Evolutionary conservation across 1,139 yeast species (phyloP), one percentile per base, ranked within the genome.

Genomic region (Candida sp.): DNA sequence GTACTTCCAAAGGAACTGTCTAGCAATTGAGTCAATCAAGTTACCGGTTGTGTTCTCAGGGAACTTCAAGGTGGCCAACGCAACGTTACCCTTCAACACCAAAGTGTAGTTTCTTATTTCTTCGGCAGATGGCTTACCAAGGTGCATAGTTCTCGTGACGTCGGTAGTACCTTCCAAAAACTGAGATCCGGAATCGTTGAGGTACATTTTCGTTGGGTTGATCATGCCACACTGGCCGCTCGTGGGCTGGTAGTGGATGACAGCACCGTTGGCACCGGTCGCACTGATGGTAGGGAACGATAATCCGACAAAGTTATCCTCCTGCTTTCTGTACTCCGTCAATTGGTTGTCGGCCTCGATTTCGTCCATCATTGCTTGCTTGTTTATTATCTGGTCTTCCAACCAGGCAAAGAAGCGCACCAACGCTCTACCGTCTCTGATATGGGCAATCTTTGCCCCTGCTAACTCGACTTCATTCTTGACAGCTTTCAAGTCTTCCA

Each of bases 81-180:
- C 89, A 56, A 96, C 77, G 62, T 93, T 91, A 7, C 99, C 99
- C 74, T 94, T 93, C 60, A 96, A 81, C 2, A 96, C 99, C 45
- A 89, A 73, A 0, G 99, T 94, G 69, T 91, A 94, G 54, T 91
- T 88, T 51, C 78, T 78, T 40, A 78, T 78, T 66, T 94, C 92
- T 50, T 87, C 91, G 4, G 68, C 67, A 0, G 84, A 69, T 28
- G 98, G 98, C 5, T 68, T 69, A 3, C 86, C 84, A 64, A 90
- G 88, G 68, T 94, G 98, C 42, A 90, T 66, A 0, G 99, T 94
- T 69, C 99, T 85, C 3, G 99, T 94, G 12, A 94, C 90, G 69
- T 94, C 99, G 1, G 99, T 94, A 1, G 99, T 94, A 34, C 99
- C 99, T 57, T 93, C 98, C 47, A 86, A 72, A 65, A 88, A 96